Base-by-base conservation (phyloP, 371 early-diverging fungal genomes). In the Entomophthora muscae region DNA sequence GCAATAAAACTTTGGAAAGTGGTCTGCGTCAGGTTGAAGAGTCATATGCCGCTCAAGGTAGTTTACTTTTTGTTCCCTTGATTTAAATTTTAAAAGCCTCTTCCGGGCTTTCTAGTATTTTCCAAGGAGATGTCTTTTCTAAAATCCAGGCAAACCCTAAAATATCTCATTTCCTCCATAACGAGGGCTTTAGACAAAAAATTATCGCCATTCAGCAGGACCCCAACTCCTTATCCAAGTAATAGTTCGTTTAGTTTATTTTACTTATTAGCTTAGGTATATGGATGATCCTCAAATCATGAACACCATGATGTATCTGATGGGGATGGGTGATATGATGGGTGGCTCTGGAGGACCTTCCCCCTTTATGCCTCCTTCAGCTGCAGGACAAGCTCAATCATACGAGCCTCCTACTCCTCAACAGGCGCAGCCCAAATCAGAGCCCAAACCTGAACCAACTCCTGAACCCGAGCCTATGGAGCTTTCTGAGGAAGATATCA, bases 91-190 rank as follows among this genome's bases (percentile, higher is more conserved):
- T 1, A 63, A 23, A 1, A 64, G 54, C 32, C 13, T 17, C 21
- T 55, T 17, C 58, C 12, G 64, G 63, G 32, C 28, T 52, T 28
- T 53, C 53, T 42, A 54, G 31, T 21, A 56, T 68, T 28, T 86
- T 88, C 73, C 74, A 77, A 61, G 83, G 84, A 51, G 70, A 70
- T 31, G 88, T 86, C 52, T 72, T 87, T 42, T 68, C 78, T 31
- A 89, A 84, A 75, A 86, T 91, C 62, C 85, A 86, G 0, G 69
- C 75, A 52, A 87, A 90, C 75, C 90, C 91, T 24, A 81, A 87
- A 70, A 71, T 84, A 31, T 70, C 83, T 1, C 73, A 78, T 23
- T 75, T 73, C 66, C 73, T 91, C 33, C 70, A 86, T 10, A 82
- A 91, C 63, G 84, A 84, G 33, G 87, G 85, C 69, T 78, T 81